Conservation (phyloP, 495 filamentous ascomycete species). For the Penicillium arizonense region DNA sequence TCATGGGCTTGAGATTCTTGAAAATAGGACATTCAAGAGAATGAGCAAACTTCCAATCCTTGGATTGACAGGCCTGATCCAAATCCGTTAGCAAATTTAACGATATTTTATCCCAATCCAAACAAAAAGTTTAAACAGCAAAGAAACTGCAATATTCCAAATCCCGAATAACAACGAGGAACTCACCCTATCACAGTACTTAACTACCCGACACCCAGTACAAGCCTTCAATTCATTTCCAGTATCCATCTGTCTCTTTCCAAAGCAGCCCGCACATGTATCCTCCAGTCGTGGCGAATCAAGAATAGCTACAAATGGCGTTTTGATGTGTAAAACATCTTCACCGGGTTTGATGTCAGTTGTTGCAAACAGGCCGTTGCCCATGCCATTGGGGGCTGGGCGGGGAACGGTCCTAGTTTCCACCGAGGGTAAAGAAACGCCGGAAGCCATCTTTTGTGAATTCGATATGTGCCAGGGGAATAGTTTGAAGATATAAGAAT, state of each 20-base stretch:
- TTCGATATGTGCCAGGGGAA: neutral
- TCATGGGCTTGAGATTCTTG: conserved; percentile 40
- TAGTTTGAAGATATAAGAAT: neutral
- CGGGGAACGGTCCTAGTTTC: conserved; percentile 28
- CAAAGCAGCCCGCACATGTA: conserved; percentile 46
- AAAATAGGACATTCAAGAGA: conserved; percentile 59
- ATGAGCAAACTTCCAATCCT: conserved; percentile 60
- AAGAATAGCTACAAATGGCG: conserved; percentile 43
- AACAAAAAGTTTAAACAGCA: neutral
- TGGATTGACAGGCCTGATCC: conserved; percentile 57
- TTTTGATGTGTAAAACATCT: conserved; percentile 36
- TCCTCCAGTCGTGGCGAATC: conserved; percentile 39
- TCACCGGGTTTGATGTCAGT: conserved; percentile 33
- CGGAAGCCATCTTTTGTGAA: conserved; percentile 18
- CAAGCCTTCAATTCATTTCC: conserved; percentile 51
- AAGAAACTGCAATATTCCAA: neutral
- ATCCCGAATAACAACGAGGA: conserved; percentile 9
- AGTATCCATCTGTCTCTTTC: conserved; percentile 27
- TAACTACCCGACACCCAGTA: conserved; percentile 57
- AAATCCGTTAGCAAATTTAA: conserved; percentile 7
- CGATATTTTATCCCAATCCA: too few relatives aligned
- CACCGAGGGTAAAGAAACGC: conserved; percentile 19
- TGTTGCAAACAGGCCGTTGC: conserved; percentile 43
- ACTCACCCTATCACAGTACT: conserved; percentile 66
- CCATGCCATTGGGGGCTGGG: conserved; percentile 31